A percentile compares a stretch with the other conserved stretches of the same genome.
phyloP scores from a whole-genome alignment of 768 basidiomycete genomes.

The Macrolepiota albuminosa region DNA sequence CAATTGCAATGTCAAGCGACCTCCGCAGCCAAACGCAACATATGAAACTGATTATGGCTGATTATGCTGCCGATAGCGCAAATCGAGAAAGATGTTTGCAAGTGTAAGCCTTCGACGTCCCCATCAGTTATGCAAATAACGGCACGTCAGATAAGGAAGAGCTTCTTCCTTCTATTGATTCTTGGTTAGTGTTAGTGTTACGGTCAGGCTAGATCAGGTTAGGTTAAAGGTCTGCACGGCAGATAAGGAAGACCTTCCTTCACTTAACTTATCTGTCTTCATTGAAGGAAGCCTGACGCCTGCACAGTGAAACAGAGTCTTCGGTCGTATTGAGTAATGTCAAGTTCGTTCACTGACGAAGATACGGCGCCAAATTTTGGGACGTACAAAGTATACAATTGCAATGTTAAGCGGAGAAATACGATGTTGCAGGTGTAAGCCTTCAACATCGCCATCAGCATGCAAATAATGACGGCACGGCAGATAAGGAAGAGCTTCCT shows the following conservation, averaged over 20 bases:
- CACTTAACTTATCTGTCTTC: slow-evolving; percentile 29
- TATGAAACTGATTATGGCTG: too few relatives aligned
- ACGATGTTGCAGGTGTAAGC: slow-evolving; percentile 68
- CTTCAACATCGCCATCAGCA: slow-evolving; percentile 37
- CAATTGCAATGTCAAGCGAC: slow-evolving; percentile 48
- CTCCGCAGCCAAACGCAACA: too few relatives aligned
- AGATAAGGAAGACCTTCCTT: slow-evolving; percentile 38
- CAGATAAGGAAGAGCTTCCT: slow-evolving; percentile 32
- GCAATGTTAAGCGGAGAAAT: slow-evolving; percentile 63
- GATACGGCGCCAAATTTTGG: neutral
- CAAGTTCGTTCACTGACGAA: slow-evolving; percentile 63
- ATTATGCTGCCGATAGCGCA: too few relatives aligned
- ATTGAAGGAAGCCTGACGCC: neutral
- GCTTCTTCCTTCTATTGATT: too few relatives aligned
- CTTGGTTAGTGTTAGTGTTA: too few relatives aligned
- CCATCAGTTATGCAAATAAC: too few relatives aligned
- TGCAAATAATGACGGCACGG: neutral
- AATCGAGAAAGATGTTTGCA: slow-evolving; percentile 41
- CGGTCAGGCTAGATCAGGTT: too few relatives aligned
- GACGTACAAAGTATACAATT: slow-evolving; percentile 57
- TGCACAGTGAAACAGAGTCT: slow-evolving; percentile 42
- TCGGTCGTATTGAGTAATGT: slow-evolving; percentile 43
- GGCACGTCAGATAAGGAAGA: too few relatives aligned
- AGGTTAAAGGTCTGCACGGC: slow-evolving; percentile 11
- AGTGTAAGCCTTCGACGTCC: slow-evolving; percentile 50